Percentiles rank a stretch among this genome's conserved stretches.
phyloP scores from a whole-genome alignment of 768 basidiomycete species.

The Dictyophora rubrovolvata region DNA sequence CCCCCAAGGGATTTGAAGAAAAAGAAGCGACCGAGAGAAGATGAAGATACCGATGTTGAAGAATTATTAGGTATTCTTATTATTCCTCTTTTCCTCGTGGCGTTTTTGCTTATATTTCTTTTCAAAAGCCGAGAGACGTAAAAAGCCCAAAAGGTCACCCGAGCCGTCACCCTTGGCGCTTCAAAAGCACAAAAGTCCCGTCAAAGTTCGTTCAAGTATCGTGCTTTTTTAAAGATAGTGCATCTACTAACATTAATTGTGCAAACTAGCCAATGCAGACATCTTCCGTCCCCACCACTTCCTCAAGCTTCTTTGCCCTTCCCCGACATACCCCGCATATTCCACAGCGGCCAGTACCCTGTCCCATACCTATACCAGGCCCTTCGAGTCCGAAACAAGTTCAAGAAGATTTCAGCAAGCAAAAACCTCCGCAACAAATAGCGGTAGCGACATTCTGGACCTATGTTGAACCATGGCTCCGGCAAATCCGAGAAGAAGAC shows the following conservation, averaged over 20 bases:
- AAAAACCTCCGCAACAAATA: slow-evolving; percentile 65
- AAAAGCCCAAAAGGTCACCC: slow-evolving; percentile 46
- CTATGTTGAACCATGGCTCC: slow-evolving; percentile 82
- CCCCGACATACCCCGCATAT: slow-evolving; percentile 43
- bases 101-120: slow-evolving; percentile 7
- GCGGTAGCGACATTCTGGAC: slow-evolving; percentile 73
- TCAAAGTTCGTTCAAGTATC: slow-evolving; percentile 5
- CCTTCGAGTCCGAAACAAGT: slow-evolving; percentile 80
- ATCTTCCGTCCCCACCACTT: slow-evolving; percentile 20
- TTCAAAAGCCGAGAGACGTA: slow-evolving; percentile 41
- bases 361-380: slow-evolving; percentile 58
- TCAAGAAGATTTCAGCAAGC: slow-evolving; percentile 79
- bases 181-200: slow-evolving; percentile 34
- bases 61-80: slow-evolving; percentile 1
- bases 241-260: not conserved
- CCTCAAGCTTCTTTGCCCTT: slow-evolving; percentile 44
- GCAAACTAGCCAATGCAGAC: slow-evolving; percentile 15
- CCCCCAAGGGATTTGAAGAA: slow-evolving; percentile 7
- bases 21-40: slow-evolving; percentile 76
- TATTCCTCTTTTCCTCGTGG: slow-evolving; percentile 6
- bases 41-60: slow-evolving; percentile 61
- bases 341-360: slow-evolving; percentile 51
- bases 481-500: slow-evolving; percentile 89
- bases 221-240: not conserved
- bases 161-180: slow-evolving; percentile 38